phyloP scores from a whole-genome alignment of 2,329 filamentous ascomycete genomes.

The Trichoderma atrobrunneum region DNA sequence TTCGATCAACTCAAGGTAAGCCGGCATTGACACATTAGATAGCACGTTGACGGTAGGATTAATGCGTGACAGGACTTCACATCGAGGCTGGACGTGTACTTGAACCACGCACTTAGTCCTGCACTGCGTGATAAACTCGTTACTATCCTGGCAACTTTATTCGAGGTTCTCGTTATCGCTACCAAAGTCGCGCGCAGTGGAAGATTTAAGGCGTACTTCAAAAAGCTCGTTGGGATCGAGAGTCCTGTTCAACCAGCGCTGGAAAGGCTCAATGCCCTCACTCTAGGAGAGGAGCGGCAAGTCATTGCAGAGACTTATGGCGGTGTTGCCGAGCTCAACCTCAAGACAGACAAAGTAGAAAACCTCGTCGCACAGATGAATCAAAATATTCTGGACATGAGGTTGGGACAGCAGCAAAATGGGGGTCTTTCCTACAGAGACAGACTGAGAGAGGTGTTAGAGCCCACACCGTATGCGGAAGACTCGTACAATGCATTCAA shows the following conservation, averaged over 20 bases:
- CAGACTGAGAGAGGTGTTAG: conserved; percentile 39
- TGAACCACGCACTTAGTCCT: conserved; percentile 37
- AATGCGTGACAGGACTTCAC: conserved; percentile 40
- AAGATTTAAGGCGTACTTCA: conserved; percentile 41
- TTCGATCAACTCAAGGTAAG: conserved; percentile 40
- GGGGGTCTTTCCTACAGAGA: conserved; percentile 35
- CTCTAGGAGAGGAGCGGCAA: conserved; percentile 40
- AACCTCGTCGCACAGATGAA: conserved; percentile 36
- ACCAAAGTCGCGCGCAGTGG: conserved; percentile 42
- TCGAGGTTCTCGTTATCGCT: conserved; percentile 45
- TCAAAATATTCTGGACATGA: conserved; percentile 34
- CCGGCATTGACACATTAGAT: neutral
- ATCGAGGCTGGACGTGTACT: conserved; percentile 40
- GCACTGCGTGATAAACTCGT: conserved; percentile 40
- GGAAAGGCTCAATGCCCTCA: conserved; percentile 40
- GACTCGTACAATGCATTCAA: conserved; percentile 43
- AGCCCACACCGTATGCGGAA: conserved; percentile 42
- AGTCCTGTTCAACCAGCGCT: conserved; percentile 41
- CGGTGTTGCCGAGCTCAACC: conserved; percentile 35
- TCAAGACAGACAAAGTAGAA: conserved; percentile 37
- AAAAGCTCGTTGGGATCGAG: conserved; percentile 39
- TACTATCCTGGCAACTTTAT: conserved; percentile 42
- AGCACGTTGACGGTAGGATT: neutral
- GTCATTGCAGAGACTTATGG: conserved; percentile 45
- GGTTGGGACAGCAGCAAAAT: conserved; percentile 35